Evolutionary conservation across 2,329 filamentous ascomycete genomes (phyloP), one percentile per base, ranked within the genome.

Genomic region (Apiospora phragmitis): DNA sequence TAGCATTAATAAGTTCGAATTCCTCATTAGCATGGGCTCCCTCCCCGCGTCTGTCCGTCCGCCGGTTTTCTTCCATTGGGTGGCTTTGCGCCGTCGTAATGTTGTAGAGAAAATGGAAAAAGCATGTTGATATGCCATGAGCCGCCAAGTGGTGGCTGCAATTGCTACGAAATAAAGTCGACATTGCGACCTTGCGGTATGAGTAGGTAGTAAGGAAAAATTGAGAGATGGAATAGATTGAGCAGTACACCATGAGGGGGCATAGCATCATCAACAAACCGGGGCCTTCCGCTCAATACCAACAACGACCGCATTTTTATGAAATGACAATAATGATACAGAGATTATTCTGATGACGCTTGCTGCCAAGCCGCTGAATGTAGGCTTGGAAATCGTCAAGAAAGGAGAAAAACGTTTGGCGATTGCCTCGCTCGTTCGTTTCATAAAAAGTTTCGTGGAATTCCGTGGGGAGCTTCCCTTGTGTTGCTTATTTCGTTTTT

Each of bases 301-400:
- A 16, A 62, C 18, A 21, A 62, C 55, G 55, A 62, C 55, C 55
- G 55, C 32, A 21, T n/a, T 24, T 32, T 35, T 38, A 62, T 62
- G 32, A 62, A 62, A 62, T 62, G 55, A 62, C 55, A 62, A 62
- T 62, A 62, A 62, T 62, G 55, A 62, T 62, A 62, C 55, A 62
- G 55, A 38, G 55, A 62, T 62, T 62, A 62, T 62, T 35, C n/a
- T 62, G 32, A 62, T 62, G 55, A 62, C 55, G 55, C 9, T n/a
- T 3, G 32, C 9, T 62, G 24, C 32, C 16, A 4, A 62, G 32
- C 32, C 55, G 32, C 4, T 38, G 55, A 21, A n/a, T 35, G 55
- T 55, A 8, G 55, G 55, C 55, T n/a, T n/a, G 18, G 2, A 12
- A 62, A 38, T 38, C 55, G 55, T 62, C 55, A 62, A n/a, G 11